Percentiles rank a stretch among this genome's conserved stretches.
phyloP scores from a whole-genome alignment of 495 filamentous ascomycete species.

The Hypoxylon rickii region DNA sequence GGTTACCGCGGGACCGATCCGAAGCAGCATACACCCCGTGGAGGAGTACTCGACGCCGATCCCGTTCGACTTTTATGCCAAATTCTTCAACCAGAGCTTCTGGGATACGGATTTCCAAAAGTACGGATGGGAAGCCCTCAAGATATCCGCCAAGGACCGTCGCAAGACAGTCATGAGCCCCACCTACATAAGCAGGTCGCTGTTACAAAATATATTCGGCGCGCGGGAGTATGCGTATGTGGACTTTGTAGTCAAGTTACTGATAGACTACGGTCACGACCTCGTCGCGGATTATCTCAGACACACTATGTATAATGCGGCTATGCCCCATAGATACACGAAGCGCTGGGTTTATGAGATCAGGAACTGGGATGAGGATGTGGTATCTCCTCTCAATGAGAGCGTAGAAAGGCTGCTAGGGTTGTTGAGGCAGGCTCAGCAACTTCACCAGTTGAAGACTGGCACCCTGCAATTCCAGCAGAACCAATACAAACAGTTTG shows the following conservation, averaged over 20 bases:
- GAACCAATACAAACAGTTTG: too few relatives aligned
- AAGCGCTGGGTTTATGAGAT: not conserved
- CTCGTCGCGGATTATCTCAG: not conserved
- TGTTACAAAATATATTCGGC: not conserved
- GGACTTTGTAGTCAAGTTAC: not conserved
- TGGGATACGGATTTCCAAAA: slow-evolving; percentile 21
- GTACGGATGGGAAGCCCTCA: slow-evolving; percentile 23
- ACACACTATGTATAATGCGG: not conserved
- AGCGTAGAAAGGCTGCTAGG: not conserved
- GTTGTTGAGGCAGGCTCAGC: too few relatives aligned
- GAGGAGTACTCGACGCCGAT: slow-evolving; percentile 11
- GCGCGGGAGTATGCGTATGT: not conserved
- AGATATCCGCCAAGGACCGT: slow-evolving; percentile 1
- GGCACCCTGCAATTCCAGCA: too few relatives aligned
- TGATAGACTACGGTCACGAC: not conserved
- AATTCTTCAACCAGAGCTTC: slow-evolving; percentile 34
- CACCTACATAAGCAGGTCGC: too few relatives aligned
- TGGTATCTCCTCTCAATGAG: not conserved
- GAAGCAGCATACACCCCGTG: not conserved
- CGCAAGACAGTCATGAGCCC: slow-evolving; percentile 1
- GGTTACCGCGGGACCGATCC: not conserved
- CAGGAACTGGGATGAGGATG: not conserved
- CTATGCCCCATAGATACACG: not conserved
- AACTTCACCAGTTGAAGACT: too few relatives aligned
- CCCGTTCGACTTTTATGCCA: slow-evolving; percentile 19